Base-by-base conservation (phyloP, 1,139 yeast genomes). In the Protomyces gravidus region DNA sequence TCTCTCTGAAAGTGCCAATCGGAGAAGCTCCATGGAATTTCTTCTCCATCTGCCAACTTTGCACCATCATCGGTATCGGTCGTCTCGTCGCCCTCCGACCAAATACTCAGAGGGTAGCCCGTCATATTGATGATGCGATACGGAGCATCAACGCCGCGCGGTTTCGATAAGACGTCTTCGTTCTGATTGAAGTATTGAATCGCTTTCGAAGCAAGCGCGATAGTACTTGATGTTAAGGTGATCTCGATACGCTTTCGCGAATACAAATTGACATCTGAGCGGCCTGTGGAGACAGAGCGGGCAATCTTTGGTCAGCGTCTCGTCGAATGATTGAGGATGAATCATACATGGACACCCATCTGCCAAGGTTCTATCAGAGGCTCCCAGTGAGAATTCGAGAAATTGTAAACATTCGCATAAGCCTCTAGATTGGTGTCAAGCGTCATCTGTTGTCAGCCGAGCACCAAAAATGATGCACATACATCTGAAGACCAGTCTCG, bases 381-480 rank as follows among this genome's bases (percentile, higher is more conserved):
- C 67, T 94, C 98, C 99, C 99, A 94, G 0, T 94, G 82, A 0
- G 97, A 89, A 65, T 89, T 83, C 0, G 97, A 82, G 69, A 90
- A 90, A 70, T 92, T 92, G 76, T 86, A 92, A 25, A 90, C 83
- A 70, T 90, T 92, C 11, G 86, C 80, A 65, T 76, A 82, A 0
- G 89, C 80, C 65, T 84, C 88, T 30, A 90, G 72, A 30, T 82
- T 82, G 0, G 86, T 77, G 63, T 84, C 86, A 0, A 90, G 88
- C 66, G 82, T 84, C 60, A 88, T 53, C 58, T 72, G 45, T 50
- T 13, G 69, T 65, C 40, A 74, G 45, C 21, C 28, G 9, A 25
- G 51, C 5, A 19, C n/a, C 36, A n/a, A 13, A 11, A 13, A 28
- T 2, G 4, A 48, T n/a, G 26, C 15, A 13, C 51, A 30, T 33